phyloP scores from a whole-genome alignment of 129 eudicot species.

The Daucus carota region DH1_v3.0 NC_030384.2:8677001-8677500 shows the following conservation, averaged over 20 bases:
- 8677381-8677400: not conserved
- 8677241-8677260: not conserved
- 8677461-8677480: not conserved
- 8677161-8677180: not conserved
- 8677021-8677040: too few relatives aligned
- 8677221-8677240: not conserved
- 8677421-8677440: not conserved
- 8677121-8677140: slow-evolving; percentile 64
- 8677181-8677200: not conserved
- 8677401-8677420: not conserved
- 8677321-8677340: not conserved
- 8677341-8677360: not conserved
- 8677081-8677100: too few relatives aligned
- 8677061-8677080: too few relatives aligned
- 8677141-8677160: slow-evolving; percentile 72
- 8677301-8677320: not conserved
- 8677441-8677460: not conserved
- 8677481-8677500: not conserved
- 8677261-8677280: not conserved
- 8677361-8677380: too few relatives aligned
- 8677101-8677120: slow-evolving; percentile 49
- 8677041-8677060: too few relatives aligned
- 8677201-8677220: not conserved
- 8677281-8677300: not conserved
- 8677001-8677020: too few relatives aligned